Evolutionary conservation across 305 asterid species (phyloP), one percentile per base, ranked within the genome.

Genomic region (Fraxinus angustifolia): DNA sequence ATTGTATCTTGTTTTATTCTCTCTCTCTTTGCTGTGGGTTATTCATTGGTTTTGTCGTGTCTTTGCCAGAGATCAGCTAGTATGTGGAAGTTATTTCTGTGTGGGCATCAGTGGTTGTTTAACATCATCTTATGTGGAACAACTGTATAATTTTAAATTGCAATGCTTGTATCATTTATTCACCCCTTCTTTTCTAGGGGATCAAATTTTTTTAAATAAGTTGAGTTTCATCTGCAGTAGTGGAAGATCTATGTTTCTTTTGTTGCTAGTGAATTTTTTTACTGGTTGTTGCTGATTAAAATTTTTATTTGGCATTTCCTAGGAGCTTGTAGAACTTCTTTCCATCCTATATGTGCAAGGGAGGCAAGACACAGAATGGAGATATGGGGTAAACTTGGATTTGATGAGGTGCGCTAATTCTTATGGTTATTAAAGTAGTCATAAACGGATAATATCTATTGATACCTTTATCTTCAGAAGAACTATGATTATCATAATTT

Each of bases 301-400:
- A n/a, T 78, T 80, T 77, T 81, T 81, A 65, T 86, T 89, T 84
- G 78, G 77, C 85, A 78, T 81, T 88, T 85, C 56, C 58, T 91
- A 96, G 99, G 98, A 85, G 91, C 98, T 89, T 96, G 99, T 89
- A 92, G 99, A 90, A 93, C 94, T 78, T 90, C 98, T 35, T 96
- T 96, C 88, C 99, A 96, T 86, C 99, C 99, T 80, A 88, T 93
- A 76, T 96, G 99, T 90, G 99, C 98, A 21, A 88, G 99, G 90
- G 99, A 96, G 84, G 98, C 98, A 75, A 86, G 86, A 77, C 93
- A 94, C 87, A 88, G 95, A 87, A 92, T 96, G 99, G 98, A 96
- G 92, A 94, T 96, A 82, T 96, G 99, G 99, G 98, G 97, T 75
- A 93, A 91, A 87, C 90, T 89, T 84, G 98, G 94, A 88, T 89